phyloP scores from a whole-genome alignment of 1,284 basidiomycete species.

The Cutaneotrichosporon curvatum region DNA sequence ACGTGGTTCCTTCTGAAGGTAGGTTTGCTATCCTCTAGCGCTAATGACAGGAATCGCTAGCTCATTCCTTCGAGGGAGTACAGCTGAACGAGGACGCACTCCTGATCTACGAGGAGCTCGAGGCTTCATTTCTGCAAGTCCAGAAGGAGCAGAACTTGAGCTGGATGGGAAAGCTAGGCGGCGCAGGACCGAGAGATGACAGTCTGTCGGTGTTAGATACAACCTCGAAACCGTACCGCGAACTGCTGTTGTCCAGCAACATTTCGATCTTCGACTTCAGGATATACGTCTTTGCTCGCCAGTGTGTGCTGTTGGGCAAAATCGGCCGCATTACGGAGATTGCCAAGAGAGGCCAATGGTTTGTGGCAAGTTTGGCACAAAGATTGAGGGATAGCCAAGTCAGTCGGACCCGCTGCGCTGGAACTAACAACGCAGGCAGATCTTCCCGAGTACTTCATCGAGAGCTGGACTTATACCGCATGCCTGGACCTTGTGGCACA shows the following conservation, averaged over 20 bases:
- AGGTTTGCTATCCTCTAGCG: constrained; percentile 5
- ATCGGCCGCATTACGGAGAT: constrained; percentile 78
- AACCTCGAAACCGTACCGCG: constrained; percentile 75
- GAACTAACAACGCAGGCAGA: constrained; percentile 49
- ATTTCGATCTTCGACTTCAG: constrained; percentile 94
- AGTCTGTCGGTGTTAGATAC: constrained; percentile 71
- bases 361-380: constrained; percentile 35
- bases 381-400: constrained; percentile 66
- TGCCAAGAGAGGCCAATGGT: constrained; percentile 54
- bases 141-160: constrained; percentile 69
- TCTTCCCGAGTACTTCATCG: constrained; percentile 73
- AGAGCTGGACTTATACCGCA: constrained; percentile 91
- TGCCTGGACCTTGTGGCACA: constrained; percentile 78
- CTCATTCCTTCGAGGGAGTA: constrained; percentile 84
- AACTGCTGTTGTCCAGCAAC: constrained; percentile 78
- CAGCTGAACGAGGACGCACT: constrained; percentile 83
- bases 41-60: constrained; percentile 73
- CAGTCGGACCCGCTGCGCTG: constrained; percentile 25
- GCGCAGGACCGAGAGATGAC: constrained; percentile 58
- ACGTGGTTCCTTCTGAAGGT: constrained; percentile 94
- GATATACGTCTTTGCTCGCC: constrained; percentile 80
- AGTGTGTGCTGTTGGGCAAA: constrained; percentile 69
- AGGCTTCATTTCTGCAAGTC: constrained; percentile 71
- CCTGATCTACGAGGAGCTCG: constrained; percentile 83
- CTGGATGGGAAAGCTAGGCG: constrained; percentile 80